A percentile compares a stretch with the other conserved stretches of the same genome.
These are phyloP conservation scores for Neopestalotiopsis clavispora DNA, from an alignment of 2,329 filamentous ascomycete genomes.

Conservation along the genomic window DNA sequence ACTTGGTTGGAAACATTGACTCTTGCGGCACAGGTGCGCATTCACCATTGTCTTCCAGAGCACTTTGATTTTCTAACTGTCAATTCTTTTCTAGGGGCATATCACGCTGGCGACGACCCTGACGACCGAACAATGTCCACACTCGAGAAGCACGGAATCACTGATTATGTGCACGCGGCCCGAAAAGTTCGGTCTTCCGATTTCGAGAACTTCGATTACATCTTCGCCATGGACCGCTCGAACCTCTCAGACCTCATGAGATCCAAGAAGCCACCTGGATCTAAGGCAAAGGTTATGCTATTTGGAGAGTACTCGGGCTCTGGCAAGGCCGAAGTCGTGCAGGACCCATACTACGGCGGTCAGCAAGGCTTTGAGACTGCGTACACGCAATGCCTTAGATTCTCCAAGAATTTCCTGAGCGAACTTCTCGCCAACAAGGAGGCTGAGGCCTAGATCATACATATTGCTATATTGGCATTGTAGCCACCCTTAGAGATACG, in stretches of 20 bases:
- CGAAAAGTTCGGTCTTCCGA: slow-evolving; percentile 76
- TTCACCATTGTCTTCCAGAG: background rate
- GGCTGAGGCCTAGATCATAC: slow-evolving; percentile 35
- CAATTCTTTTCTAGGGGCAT: slow-evolving; percentile 61
- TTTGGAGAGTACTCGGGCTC: slow-evolving; percentile 83
- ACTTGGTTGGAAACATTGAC: slow-evolving; percentile 72
- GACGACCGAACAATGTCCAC: slow-evolving; percentile 86
- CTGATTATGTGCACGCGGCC: slow-evolving; percentile 76
- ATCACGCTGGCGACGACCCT: slow-evolving; percentile 78
- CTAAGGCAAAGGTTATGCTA: slow-evolving; percentile 72
- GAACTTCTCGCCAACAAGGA: slow-evolving; percentile 45
- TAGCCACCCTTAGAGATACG: background rate
- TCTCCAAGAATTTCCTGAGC: slow-evolving; percentile 76
- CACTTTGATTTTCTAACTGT: background rate
- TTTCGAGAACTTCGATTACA: slow-evolving; percentile 87
- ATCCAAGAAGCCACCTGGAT: slow-evolving; percentile 59
- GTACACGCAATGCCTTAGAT: slow-evolving; percentile 82
- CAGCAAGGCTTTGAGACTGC: slow-evolving; percentile 79
- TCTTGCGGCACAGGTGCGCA: slow-evolving; percentile 78
- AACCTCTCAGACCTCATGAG: slow-evolving; percentile 76
- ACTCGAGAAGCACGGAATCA: slow-evolving; percentile 75
- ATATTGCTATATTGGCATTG: slow-evolving; percentile 26
- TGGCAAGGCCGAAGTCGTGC: slow-evolving; percentile 71
- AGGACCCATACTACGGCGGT: slow-evolving; percentile 94
- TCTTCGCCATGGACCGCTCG: slow-evolving; percentile 90